A percentile compares a stretch with the other conserved stretches of the same genome.
phyloP scores from a whole-genome alignment of 257 asterid species.

The Fraxinus pennsylvanica region DNA sequence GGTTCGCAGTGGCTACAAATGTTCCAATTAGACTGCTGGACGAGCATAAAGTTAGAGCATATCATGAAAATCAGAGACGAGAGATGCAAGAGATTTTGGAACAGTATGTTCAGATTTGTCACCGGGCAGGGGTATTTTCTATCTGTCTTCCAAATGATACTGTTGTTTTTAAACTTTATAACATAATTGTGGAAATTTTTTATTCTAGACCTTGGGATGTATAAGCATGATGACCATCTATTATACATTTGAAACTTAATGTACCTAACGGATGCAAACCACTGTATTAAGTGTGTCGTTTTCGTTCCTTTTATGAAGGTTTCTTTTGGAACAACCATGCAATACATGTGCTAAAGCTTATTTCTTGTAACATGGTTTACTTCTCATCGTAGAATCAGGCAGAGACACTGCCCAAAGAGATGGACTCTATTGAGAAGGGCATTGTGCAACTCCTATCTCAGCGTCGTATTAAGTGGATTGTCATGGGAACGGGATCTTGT shows the following conservation, averaged over 20 bases:
- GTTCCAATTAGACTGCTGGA: constrained; percentile 51
- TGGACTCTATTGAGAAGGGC: constrained; percentile 72
- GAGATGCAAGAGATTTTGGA: constrained; percentile 56
- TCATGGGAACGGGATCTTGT: constrained; percentile 80
- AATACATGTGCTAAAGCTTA: constrained; percentile 17
- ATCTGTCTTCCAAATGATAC: constrained; percentile 15
- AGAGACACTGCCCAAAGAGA: constrained; percentile 55
- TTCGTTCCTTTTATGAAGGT: neutral
- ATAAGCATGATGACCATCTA: neutral
- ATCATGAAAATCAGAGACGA: constrained; percentile 64
- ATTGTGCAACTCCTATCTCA: constrained; percentile 66
- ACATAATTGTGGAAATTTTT: neutral
- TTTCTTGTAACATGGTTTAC: constrained; percentile 18
- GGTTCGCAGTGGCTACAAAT: constrained; percentile 72
- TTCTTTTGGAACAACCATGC: constrained; percentile 20
- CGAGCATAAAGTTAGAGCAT: constrained; percentile 49
- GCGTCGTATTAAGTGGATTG: constrained; percentile 64
- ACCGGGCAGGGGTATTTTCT: constrained; percentile 61
- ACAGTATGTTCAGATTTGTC: constrained; percentile 61
- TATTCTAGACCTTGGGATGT: neutral
- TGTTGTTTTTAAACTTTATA: neutral
- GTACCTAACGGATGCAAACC: neutral
- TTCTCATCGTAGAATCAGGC: constrained; percentile 53
- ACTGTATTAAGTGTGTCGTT: neutral
- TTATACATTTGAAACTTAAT: neutral